These are phyloP conservation scores for Lipomyces orientalis DNA, from an alignment of 805 yeast species.

Conservation along the genomic window DNA sequence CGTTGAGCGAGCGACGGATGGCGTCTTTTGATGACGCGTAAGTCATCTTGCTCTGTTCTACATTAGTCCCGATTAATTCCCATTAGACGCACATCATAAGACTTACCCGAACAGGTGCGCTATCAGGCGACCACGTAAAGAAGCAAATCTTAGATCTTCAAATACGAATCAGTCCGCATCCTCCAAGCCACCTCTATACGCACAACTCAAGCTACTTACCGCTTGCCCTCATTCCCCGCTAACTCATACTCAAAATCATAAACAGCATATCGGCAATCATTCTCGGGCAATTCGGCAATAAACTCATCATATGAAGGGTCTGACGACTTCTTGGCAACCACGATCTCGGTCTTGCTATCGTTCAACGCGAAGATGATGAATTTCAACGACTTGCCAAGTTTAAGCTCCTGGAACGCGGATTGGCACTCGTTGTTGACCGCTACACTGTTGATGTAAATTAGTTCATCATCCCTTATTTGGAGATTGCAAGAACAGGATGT, in stretches of 20 bases:
- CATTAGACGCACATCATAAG: not conserved
- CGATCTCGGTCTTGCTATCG: slow-evolving; percentile 85
- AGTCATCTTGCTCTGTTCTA: slow-evolving; percentile 76
- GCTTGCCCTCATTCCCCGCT: slow-evolving; percentile 90
- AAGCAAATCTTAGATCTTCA: slow-evolving; percentile 66
- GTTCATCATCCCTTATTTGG: not conserved
- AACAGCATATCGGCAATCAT: slow-evolving; percentile 94
- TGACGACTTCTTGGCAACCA: slow-evolving; percentile 83
- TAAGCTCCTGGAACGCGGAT: slow-evolving; percentile 92
- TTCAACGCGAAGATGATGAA: slow-evolving; percentile 81
- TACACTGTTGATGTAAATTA: slow-evolving; percentile 54
- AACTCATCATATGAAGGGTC: slow-evolving; percentile 82
- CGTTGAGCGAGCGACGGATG: slow-evolving; percentile 94
- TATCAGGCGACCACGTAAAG: slow-evolving; percentile 96
- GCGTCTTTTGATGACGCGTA: slow-evolving; percentile 99
- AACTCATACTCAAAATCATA: slow-evolving; percentile 96
- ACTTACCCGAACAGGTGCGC: slow-evolving; percentile 77
- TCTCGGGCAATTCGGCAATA: slow-evolving; percentile 88
- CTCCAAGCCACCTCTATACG: not conserved
- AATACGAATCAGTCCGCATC: not conserved
- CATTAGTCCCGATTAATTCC: not conserved
- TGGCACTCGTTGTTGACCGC: slow-evolving; percentile 89
- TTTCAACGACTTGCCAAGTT: slow-evolving; percentile 83
- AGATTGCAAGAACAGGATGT: not conserved
- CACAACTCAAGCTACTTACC: slow-evolving; percentile 59